phyloP scores from a whole-genome alignment of 2,329 filamentous ascomycete species.

The Trichoderma harzianum region DNA sequence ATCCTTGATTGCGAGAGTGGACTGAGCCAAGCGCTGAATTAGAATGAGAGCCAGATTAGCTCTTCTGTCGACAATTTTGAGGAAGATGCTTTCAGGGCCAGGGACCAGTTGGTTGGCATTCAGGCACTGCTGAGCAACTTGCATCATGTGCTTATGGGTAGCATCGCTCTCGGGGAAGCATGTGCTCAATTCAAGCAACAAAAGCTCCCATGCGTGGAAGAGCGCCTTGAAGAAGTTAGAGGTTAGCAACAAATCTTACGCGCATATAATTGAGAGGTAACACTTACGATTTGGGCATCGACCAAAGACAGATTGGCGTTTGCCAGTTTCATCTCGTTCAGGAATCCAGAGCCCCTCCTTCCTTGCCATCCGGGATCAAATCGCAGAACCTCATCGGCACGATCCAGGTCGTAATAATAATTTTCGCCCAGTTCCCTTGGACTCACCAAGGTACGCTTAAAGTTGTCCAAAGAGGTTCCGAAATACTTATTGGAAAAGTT shows the following conservation, averaged over 20 bases:
- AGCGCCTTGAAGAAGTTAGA: conserved; percentile 54
- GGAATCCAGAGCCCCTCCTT: conserved; percentile 67
- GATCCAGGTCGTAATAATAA: conserved; percentile 80
- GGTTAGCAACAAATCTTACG: background rate
- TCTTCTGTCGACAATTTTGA: conserved; percentile 69
- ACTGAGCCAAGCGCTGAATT: conserved; percentile 72
- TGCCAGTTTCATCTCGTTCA: conserved; percentile 76
- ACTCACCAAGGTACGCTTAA: conserved; percentile 72
- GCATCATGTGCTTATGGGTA: conserved; percentile 67
- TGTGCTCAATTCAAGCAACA: conserved; percentile 78
- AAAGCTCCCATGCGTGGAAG: conserved; percentile 83
- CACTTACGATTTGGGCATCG: conserved; percentile 78
- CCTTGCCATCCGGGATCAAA: conserved; percentile 78
- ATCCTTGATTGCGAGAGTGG: conserved; percentile 47
- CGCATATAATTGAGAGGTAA: background rate
- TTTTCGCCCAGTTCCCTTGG: conserved; percentile 64
- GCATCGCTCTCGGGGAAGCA: conserved; percentile 50
- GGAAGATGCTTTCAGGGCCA: conserved; percentile 77
- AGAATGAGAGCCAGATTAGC: conserved; percentile 80
- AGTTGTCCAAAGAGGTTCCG: conserved; percentile 68
- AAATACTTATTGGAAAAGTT: conserved; percentile 80
- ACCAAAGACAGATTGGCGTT: conserved; percentile 91
- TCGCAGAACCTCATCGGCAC: conserved; percentile 71
- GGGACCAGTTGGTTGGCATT: conserved; percentile 69
- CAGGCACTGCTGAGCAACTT: conserved; percentile 74